A percentile compares a stretch with the other conserved stretches of the same genome.
phyloP scores from a whole-genome alignment of 768 basidiomycete genomes.

The Mycena polygramma region DNA sequence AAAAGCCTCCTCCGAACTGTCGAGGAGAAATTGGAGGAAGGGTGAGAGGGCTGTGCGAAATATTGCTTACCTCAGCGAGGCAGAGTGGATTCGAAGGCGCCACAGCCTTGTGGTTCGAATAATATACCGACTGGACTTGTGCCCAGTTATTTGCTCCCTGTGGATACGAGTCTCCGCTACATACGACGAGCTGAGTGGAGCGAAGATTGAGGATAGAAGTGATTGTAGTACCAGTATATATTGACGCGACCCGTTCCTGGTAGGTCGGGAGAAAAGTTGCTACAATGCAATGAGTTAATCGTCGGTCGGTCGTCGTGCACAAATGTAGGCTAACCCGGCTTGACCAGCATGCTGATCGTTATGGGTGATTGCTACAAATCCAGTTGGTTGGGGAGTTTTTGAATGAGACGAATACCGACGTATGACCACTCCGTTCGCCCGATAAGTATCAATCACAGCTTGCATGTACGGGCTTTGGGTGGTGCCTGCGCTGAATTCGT shows the following conservation, averaged over 20 bases:
- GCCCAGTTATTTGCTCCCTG: conserved; percentile 62
- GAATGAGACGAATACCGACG: conserved; percentile 48
- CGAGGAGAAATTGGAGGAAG: too few species aligned
- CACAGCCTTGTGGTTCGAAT: conserved; percentile 56
- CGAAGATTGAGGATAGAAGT: background rate
- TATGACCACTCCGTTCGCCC: conserved; percentile 60
- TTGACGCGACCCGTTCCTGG: conserved; percentile 59
- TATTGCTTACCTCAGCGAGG: conserved; percentile 58
- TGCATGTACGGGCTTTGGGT: conserved; percentile 64
- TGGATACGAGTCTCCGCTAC: conserved; percentile 65
- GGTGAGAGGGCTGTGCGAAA: background rate
- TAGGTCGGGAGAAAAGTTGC: conserved; percentile 63
- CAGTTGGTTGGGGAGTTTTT: background rate
- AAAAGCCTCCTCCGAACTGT: conserved; percentile 64
- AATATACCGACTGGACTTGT: conserved; percentile 64
- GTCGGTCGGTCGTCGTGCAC: background rate
- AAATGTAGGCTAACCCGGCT: conserved; percentile 44
- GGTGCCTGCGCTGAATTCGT: conserved; percentile 63
- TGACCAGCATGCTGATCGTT: conserved; percentile 65
- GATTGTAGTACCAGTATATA: conserved; percentile 57
- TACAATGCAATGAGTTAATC: conserved; percentile 5
- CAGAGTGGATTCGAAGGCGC: conserved; percentile 64
- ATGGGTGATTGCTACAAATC: conserved; percentile 56
- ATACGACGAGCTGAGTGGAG: background rate
- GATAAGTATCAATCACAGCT: conserved; percentile 58